Base-by-base conservation (phyloP, 2,329 filamentous ascomycete genomes). In the Cladosporium sp. region DNA sequence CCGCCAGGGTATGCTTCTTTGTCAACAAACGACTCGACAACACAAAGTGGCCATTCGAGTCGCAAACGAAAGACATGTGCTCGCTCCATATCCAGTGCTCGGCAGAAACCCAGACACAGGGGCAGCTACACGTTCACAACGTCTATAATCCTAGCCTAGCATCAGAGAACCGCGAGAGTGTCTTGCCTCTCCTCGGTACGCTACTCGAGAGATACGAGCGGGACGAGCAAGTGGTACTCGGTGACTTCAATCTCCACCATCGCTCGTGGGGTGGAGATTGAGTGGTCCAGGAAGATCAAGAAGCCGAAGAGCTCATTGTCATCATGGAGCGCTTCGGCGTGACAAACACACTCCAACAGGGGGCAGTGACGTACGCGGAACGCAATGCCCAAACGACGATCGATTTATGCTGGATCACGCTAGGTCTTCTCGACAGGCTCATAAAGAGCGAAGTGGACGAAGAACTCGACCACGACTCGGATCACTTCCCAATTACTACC, bases 191-290 rank as follows among this genome's bases (percentile, higher is more conserved):
- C 4, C 2, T 32, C 29, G 11, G 9, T 6, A 29, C 40, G 3
- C 40, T 43, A 6, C 24, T 43, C 13, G 17, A 43, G 4, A 32
- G 29, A 32, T 9, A 32, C 8, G 4, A 32, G 9, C 4, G 4
- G 4, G 40, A 29, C 7, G 40, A 22, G 2, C 40, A 43, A 15
- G 15, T 43, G 3, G 19, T 22, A 27, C 20, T 43, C 8, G 41
- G 41, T 13, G 27, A 30, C 41, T 43, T 43, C 15, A 43, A 22
- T 27, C 12, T 32, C 41, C 27, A 43, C 41, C 27, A 43, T 24
- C 22, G 17, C 29, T 20, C 17, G 15, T 43, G 27, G 41, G 41
- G 27, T 12, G 41, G 41, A 30, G 20, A 40, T 17, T 11, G 15
- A 18, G 37, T 40, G 15, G 4, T 18, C 19, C 15, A 7, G 19